Evolutionary conservation across 2,329 filamentous ascomycete species (phyloP), one percentile per base, ranked within the genome.

Genomic region (Helicocarpus griseus): DNA sequence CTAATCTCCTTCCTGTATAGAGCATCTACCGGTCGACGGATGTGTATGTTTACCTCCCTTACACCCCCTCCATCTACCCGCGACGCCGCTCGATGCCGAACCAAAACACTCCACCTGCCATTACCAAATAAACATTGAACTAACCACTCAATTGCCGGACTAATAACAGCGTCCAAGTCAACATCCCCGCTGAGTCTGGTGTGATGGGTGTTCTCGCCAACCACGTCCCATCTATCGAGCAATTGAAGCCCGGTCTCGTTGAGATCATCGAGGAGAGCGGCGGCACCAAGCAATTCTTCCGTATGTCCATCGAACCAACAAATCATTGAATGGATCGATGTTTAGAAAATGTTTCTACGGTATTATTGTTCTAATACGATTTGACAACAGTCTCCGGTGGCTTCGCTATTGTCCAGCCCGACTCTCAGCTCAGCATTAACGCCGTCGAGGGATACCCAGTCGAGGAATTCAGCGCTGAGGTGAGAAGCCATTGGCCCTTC

Each of bases 141-240:
- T 51, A 58, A 64, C 57, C 56, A 59, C 59, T 62, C 59, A 62
- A 58, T 68, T 86, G 75, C 85, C 75, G 84, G 80, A 78, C 80
- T 80, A 73, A 83, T 76, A 62, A 52, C 60, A 78, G 76, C 69
- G 84, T 97, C 68, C 93, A 98, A 79, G 93, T 98, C 79, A 98
- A 98, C 82, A 85, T 98, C 68, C 86, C 93, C 71, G 93, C 93
- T 68, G 93, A 95, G 74, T 94, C 90, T 57, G 93, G 93, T 72
- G 93, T 97, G 66, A 98, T 98, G 93, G 93, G 93, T 86, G 86
- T 98, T 65, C 86, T 98, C 69, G 93, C 93, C 72, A 94, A 93
- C 81, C 93, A 98, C 82, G 93, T 98, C 66, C 90, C 93, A 60
- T 89, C 90, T 57, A 97, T 98, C 69, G 93, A 98, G 81, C 93